phyloP scores from a whole-genome alignment of 108 stramenopile species.

The Discostella pseudostelligera region DNA sequence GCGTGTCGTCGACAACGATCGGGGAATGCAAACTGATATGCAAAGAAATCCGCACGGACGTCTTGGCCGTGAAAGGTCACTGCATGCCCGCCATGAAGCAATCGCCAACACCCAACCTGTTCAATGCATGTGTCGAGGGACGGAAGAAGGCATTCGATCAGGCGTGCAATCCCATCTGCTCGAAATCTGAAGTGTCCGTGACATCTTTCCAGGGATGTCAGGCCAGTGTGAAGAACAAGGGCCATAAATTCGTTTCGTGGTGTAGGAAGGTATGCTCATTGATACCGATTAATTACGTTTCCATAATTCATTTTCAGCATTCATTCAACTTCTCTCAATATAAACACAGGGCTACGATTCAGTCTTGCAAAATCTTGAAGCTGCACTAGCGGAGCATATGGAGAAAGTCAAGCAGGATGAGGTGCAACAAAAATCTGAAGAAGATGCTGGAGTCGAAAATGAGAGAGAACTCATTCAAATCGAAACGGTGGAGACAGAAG shows the following conservation, averaged over 20 bases:
- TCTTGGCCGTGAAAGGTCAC: background rate
- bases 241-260: constrained; percentile 4
- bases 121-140: constrained; percentile 36
- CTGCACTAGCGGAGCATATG: background rate
- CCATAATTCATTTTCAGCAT: background rate
- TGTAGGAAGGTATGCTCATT: constrained; percentile 2
- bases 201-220: constrained; percentile 27
- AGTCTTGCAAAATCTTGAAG: constrained; percentile 16
- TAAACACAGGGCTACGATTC: constrained; percentile 7
- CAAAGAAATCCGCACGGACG: constrained; percentile 20
- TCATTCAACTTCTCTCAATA: background rate
- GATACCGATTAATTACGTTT: background rate
- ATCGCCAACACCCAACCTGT: constrained; percentile 15
- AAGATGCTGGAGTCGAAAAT: background rate
- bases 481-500: background rate
- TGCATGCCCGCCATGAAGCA: constrained; percentile 17
- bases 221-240: constrained; percentile 1
- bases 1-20: background rate
- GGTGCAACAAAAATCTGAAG: background rate
- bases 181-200: background rate
- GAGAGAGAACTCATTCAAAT: background rate
- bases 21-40: constrained; percentile 27
- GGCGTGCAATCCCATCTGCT: constrained; percentile 26
- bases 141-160: constrained; percentile 33
- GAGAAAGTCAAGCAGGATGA: background rate